A percentile compares a stretch with the other conserved stretches of the same genome.
These are phyloP conservation scores for Zymoseptoria tritici DNA, from an alignment of 2,329 filamentous ascomycete species.

Conservation along the genomic window DNA sequence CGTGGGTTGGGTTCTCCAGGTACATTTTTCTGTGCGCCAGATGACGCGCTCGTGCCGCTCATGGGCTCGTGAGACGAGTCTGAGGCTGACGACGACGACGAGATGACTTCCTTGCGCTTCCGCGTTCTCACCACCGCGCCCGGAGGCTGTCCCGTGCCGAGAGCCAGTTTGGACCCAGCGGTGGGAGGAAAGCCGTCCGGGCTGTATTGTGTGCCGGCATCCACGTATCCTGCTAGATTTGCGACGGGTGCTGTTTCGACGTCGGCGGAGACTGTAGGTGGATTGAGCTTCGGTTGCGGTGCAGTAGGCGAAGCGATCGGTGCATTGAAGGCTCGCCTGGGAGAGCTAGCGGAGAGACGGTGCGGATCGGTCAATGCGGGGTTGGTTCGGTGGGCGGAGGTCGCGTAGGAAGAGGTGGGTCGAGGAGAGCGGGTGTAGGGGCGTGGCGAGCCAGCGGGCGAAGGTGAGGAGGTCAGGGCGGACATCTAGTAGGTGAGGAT, in stretches of 20 bases:
- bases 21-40: constrained; percentile 8
- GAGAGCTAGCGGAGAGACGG: constrained; percentile 7
- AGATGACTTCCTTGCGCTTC: constrained; percentile 22
- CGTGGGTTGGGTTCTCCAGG: constrained; percentile 4
- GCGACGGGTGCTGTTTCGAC: constrained; percentile 7
- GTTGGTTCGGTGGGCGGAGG: constrained; percentile 1
- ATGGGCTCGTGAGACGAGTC: constrained; percentile 14
- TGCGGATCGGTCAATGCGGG: constrained; percentile 1
- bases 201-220: constrained; percentile 50
- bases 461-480: constrained; percentile 6
- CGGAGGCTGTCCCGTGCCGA: constrained; percentile 13
- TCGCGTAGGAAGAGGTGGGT: constrained; percentile 2
- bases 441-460: constrained; percentile 2
- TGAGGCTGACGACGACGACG: constrained; percentile 10
- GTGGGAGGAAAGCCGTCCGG: constrained; percentile 43
- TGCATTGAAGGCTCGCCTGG: constrained; percentile 14
- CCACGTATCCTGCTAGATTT: constrained; percentile 27
- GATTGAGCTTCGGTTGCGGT: constrained; percentile 7
- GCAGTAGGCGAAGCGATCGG: constrained; percentile 7
- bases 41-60: constrained; percentile 13
- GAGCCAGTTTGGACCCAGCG: constrained; percentile 21
- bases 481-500: constrained; percentile 1
- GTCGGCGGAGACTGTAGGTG: constrained; percentile 1
- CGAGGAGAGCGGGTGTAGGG: constrained; percentile 5
- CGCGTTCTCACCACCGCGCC: constrained; percentile 8